Conservation (phyloP, 352 stramenopile genomes). For the Pythium oligandrum region DNA sequence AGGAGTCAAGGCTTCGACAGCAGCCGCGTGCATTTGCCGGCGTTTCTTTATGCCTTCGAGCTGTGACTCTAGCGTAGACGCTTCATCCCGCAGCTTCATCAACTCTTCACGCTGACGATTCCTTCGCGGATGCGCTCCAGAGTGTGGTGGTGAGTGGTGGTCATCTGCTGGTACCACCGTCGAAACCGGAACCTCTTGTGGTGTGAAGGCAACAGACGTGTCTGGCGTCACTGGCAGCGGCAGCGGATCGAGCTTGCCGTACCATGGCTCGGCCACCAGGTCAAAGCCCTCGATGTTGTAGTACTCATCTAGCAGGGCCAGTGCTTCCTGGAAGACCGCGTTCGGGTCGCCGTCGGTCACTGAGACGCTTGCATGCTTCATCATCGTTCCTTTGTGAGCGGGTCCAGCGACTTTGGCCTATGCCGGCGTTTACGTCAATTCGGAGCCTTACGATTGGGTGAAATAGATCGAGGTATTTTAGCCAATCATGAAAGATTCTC, state of each 20-base stretch:
- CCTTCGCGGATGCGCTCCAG: conserved; percentile 1
- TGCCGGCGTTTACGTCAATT: too few relatives aligned
- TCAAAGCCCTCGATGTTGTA: conserved; percentile 16
- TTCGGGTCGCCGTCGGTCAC: conserved; percentile 7
- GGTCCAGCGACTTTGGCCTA: too few relatives aligned
- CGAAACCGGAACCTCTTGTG: too few relatives aligned
- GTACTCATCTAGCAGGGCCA: conserved; percentile 17
- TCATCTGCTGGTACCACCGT: too few relatives aligned
- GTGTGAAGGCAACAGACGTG: too few relatives aligned
- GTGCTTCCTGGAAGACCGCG: conserved; percentile 15
- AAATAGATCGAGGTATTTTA: too few relatives aligned
- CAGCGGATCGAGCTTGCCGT: conserved; percentile 7
- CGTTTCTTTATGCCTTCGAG: conserved; percentile 13
- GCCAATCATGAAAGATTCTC: too few relatives aligned
- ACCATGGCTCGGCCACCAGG: conserved; percentile 8
- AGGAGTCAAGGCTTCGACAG: conserved; percentile 12
- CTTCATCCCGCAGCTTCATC: conserved; percentile 31
- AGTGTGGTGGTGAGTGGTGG: too few relatives aligned
- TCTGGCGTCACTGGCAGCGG: too few relatives aligned
- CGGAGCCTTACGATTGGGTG: too few relatives aligned
- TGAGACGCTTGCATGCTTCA: conserved; percentile 1
- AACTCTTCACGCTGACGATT: conserved; percentile 26
- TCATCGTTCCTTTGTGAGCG: conserved; percentile 5
- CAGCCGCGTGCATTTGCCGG: conserved; percentile 5
- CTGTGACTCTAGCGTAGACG: conserved; percentile 22